phyloP scores from a whole-genome alignment of 805 yeast genomes.

The Kazachstania martiniae region DNA sequence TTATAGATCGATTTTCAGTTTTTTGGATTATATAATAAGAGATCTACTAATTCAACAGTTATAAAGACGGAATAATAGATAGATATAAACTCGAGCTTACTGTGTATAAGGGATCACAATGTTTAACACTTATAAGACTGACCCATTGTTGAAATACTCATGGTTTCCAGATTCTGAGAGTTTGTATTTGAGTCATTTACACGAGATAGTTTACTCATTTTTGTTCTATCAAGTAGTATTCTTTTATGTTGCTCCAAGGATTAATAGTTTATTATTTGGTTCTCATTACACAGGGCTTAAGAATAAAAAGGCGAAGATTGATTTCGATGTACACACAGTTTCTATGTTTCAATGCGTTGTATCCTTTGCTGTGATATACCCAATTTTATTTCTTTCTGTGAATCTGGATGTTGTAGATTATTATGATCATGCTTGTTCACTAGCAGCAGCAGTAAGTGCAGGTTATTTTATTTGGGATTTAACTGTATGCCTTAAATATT shows the following conservation, averaged over 20 bases:
- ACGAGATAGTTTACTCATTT: conserved; percentile 57
- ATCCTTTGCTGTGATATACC: conserved; percentile 48
- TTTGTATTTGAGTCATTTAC: conserved; percentile 47
- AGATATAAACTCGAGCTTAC: no score
- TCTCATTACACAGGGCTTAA: conserved; percentile 39
- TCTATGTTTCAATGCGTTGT: conserved; percentile 74
- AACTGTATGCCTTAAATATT: conserved; percentile 52
- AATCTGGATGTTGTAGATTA: conserved; percentile 47
- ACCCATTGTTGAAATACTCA: conserved; percentile 23
- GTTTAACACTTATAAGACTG: conserved; percentile 1
- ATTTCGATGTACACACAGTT: conserved; percentile 86
- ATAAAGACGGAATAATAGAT: no score
- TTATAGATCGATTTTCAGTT: no score
- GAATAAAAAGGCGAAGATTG: conserved; percentile 39
- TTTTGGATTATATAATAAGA: no score
- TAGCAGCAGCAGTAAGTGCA: conserved; percentile 57
- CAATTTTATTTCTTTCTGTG: conserved; percentile 44
- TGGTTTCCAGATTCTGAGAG: conserved; percentile 30
- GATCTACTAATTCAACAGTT: no score
- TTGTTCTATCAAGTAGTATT: conserved; percentile 49
- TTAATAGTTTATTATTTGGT: conserved; percentile 43
- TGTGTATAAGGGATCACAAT: neutral
- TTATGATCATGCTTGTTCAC: conserved; percentile 61
- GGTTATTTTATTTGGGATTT: conserved; percentile 95
- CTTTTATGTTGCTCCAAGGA: conserved; percentile 35